Percentiles rank a stretch among this genome's conserved stretches.
Conservation (phyloP, 2,329 filamentous ascomycete species). For the Phialophora expanda region DNA sequence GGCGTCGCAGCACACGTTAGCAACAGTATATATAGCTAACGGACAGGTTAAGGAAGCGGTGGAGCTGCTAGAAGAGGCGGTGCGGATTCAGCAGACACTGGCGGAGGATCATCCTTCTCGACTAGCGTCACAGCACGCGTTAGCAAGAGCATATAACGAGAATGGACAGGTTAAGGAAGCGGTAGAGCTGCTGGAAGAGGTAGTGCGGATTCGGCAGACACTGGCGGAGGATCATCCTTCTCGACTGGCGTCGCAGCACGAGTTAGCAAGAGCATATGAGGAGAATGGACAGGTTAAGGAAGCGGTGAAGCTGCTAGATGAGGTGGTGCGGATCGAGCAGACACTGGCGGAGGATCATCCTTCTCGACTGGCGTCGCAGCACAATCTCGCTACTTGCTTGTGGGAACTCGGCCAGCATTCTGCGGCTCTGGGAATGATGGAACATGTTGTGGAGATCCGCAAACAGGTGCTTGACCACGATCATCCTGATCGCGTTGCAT, state of each 20-base stretch:
- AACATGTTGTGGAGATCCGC: not conserved
- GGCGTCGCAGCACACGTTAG: not conserved
- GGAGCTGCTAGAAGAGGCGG: not conserved
- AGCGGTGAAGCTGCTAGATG: not conserved
- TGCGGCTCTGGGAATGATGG: not conserved
- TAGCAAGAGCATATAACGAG: too few relatives aligned
- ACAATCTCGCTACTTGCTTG: not conserved
- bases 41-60: constrained; percentile 1
- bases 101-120: not conserved
- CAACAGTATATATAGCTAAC: not conserved
- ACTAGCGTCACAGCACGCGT: too few relatives aligned
- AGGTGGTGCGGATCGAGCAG: not conserved
- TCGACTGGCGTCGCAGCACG: constrained; percentile 5
- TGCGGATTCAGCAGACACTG: not conserved
- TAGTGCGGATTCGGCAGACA: constrained; percentile 11
- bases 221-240: constrained; percentile 41
- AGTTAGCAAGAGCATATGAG: not conserved
- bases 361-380: too few relatives aligned
- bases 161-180: not conserved
- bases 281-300: not conserved
- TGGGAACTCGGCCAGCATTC: not conserved
- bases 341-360: too few relatives aligned
- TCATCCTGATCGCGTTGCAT: not conserved
- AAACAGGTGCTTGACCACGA: constrained; percentile 1
- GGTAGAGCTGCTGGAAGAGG: not conserved